phyloP scores from a whole-genome alignment of 257 asterid species.

The Salvia miltiorrhiza region DNA sequence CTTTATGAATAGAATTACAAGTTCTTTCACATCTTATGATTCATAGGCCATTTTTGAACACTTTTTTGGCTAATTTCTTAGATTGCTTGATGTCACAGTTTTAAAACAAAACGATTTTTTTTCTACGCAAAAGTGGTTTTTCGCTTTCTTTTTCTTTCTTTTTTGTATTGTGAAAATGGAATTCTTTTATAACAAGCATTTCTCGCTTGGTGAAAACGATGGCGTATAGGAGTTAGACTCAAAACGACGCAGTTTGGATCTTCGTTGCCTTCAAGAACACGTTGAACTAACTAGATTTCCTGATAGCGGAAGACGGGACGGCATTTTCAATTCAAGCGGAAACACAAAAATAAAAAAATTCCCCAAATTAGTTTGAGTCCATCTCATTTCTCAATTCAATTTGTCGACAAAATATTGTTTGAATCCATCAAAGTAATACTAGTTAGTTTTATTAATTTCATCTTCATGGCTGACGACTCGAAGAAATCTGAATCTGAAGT shows the following conservation, averaged over 20 bases:
- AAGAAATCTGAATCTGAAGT: constrained; percentile 43
- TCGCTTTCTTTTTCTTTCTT: not conserved
- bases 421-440: not conserved
- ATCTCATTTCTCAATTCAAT: not conserved
- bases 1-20: too few relatives aligned
- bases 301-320: not conserved
- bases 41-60: too few relatives aligned
- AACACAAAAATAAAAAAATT: not conserved
- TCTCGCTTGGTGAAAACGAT: not conserved
- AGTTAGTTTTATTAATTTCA: not conserved
- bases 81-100: too few relatives aligned
- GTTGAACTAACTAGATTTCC: constrained; percentile 23
- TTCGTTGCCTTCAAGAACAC: constrained; percentile 26
- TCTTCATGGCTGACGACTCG: constrained; percentile 50
- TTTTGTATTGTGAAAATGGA: too few relatives aligned
- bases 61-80: too few relatives aligned
- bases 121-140: too few relatives aligned
- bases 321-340: constrained; percentile 18
- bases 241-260: constrained; percentile 8
- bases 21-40: too few relatives aligned
- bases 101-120: too few relatives aligned
- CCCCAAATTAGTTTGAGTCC: constrained; percentile 6
- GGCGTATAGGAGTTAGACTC: not conserved
- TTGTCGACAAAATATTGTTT: not conserved
- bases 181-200: not conserved